phyloP scores from a whole-genome alignment of 2,329 filamentous ascomycete species.

The Domatiomyces catenatus region DNA sequence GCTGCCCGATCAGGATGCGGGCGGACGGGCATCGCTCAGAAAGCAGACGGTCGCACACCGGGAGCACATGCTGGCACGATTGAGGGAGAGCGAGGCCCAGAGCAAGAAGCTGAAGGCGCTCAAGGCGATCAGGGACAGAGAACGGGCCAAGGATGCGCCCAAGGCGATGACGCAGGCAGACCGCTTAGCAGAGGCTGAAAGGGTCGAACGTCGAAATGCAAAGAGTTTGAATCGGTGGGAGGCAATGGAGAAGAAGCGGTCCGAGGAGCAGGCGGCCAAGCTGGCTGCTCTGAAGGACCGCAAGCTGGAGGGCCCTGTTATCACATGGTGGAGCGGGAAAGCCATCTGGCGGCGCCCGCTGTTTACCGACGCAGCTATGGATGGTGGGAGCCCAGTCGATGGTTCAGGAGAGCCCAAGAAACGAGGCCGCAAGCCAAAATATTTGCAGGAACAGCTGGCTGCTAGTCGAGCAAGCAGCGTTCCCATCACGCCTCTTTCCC shows the following conservation, averaged over 20 bases:
- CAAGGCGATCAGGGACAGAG: constrained; percentile 46
- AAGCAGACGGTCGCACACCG: constrained; percentile 52
- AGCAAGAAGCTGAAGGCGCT: constrained; percentile 35
- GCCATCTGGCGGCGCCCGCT: constrained; percentile 66
- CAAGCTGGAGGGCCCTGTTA: constrained; percentile 72
- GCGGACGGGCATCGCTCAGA: constrained; percentile 46
- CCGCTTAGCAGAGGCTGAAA: constrained; percentile 63
- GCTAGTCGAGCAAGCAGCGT: neutral
- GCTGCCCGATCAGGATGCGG: constrained; percentile 47
- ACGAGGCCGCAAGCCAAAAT: constrained; percentile 15
- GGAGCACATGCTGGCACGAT: constrained; percentile 35
- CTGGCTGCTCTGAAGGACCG: constrained; percentile 78
- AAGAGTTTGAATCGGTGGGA: constrained; percentile 92
- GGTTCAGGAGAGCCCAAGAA: constrained; percentile 12
- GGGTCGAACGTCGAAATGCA: constrained; percentile 71
- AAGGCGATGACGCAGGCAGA: constrained; percentile 77
- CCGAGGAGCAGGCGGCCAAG: constrained; percentile 67
- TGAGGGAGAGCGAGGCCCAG: constrained; percentile 35
- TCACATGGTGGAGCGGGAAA: constrained; percentile 87
- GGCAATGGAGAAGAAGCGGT: constrained; percentile 73
- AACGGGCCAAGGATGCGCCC: constrained; percentile 58
- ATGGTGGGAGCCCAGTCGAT: constrained; percentile 6
- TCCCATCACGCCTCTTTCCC: neutral
- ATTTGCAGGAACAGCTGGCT: constrained; percentile 11
- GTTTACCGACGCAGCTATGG: constrained; percentile 10